Percentiles rank a stretch among this genome's conserved stretches.
phyloP scores from a whole-genome alignment of 2,329 filamentous ascomycete genomes.

The Clarireedia paspali region DNA sequence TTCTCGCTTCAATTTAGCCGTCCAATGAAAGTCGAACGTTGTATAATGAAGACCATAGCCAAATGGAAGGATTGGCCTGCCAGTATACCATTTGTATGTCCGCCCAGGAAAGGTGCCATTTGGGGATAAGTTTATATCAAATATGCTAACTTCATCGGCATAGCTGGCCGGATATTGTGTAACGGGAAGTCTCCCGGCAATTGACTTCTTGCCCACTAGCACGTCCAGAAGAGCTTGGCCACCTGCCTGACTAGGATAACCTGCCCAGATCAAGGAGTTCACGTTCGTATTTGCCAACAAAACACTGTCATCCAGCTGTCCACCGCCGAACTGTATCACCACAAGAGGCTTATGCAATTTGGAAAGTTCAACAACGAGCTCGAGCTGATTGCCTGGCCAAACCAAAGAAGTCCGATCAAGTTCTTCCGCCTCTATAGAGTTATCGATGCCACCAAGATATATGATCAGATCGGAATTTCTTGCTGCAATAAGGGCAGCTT shows the following conservation, averaged over 20 bases:
- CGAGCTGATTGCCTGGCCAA: constrained; percentile 45
- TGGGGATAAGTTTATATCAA: constrained; percentile 48
- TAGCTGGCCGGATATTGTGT: constrained; percentile 51
- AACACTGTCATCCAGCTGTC: constrained; percentile 36
- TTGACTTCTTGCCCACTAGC: constrained; percentile 37
- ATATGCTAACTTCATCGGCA: constrained; percentile 42
- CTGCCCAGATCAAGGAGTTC: constrained; percentile 47
- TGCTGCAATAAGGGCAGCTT: background rate
- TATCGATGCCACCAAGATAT: constrained; percentile 48
- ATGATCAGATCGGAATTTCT: constrained; percentile 40
- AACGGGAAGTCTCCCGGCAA: constrained; percentile 41
- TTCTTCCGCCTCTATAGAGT: constrained; percentile 40
- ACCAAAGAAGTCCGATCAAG: constrained; percentile 41
- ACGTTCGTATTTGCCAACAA: constrained; percentile 41
- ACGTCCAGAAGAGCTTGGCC: constrained; percentile 48
- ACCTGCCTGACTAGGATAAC: constrained; percentile 53
- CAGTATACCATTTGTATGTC: constrained; percentile 52
- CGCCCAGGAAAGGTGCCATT: constrained; percentile 37
- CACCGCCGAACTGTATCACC: constrained; percentile 41
- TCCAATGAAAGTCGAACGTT: constrained; percentile 6
- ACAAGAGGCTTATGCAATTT: constrained; percentile 40
- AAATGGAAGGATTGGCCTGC: constrained; percentile 42
- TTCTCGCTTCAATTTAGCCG: background rate
- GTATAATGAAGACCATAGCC: constrained; percentile 39
- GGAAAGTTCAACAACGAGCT: constrained; percentile 41